A percentile compares a stretch with the other conserved stretches of the same genome.
phyloP scores from a whole-genome alignment of 495 filamentous ascomycete genomes.

The Bryoglossum gracile region DNA sequence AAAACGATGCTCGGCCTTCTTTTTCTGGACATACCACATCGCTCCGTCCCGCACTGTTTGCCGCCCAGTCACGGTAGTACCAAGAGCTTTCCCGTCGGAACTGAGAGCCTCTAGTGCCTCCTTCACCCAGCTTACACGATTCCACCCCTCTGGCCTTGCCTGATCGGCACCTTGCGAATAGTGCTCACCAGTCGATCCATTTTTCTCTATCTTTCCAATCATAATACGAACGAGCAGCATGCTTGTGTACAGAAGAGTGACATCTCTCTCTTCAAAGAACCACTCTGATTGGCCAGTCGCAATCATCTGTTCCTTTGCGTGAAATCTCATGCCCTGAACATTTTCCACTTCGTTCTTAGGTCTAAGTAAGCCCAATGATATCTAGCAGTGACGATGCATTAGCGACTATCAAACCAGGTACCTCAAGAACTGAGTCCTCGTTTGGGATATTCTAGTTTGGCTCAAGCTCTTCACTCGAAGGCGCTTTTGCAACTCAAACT shows the following conservation, averaged over 20 bases:
- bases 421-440: not conserved
- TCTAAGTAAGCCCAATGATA: constrained; percentile 37
- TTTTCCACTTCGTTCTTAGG: constrained; percentile 29
- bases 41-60: constrained; percentile 24
- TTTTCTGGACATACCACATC: constrained; percentile 32
- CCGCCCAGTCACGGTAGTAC: constrained; percentile 33
- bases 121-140: constrained; percentile 37
- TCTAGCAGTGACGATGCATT: constrained; percentile 10
- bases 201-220: constrained; percentile 37
- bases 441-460: not conserved
- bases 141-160: constrained; percentile 31
- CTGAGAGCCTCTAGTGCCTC: constrained; percentile 31
- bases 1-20: no score
- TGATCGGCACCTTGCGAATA: constrained; percentile 30
- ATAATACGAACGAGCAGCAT: constrained; percentile 39
- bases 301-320: constrained; percentile 26
- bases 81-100: constrained; percentile 30
- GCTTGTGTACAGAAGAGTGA: constrained; percentile 23
- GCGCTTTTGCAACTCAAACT: not conserved
- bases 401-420: not conserved
- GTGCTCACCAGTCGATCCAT: constrained; percentile 25
- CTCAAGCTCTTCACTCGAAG: not conserved
- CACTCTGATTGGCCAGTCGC: constrained; percentile 16
- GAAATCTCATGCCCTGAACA: constrained; percentile 27
- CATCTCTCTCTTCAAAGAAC: constrained; percentile 29